Conservation (phyloP, 768 basidiomycete genomes). For the Naganishia friedmannii region DNA sequence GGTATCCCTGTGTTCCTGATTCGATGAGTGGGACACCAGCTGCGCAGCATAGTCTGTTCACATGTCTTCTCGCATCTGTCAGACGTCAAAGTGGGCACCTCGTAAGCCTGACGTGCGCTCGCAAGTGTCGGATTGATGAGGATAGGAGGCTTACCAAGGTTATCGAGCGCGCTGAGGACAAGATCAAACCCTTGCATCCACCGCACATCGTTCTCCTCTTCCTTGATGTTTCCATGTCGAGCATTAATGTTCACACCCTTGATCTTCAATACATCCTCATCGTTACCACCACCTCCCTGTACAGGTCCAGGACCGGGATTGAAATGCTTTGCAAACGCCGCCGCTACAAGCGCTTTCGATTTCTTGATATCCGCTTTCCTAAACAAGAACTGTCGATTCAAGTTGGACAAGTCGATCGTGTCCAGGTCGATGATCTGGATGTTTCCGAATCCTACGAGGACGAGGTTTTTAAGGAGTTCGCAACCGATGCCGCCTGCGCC, state of each 20-base stretch:
- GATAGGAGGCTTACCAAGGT: constrained; percentile 66
- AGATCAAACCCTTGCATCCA: constrained; percentile 91
- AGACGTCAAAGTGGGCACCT: background rate
- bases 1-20: constrained; percentile 92
- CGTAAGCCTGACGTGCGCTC: no score
- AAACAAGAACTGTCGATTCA: constrained; percentile 96
- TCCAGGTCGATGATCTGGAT: constrained; percentile 93
- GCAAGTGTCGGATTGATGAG: background rate
- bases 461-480: constrained; percentile 92
- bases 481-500: constrained; percentile 98
- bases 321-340: constrained; percentile 50
- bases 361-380: constrained; percentile 95
- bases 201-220: constrained; percentile 76
- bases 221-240: constrained; percentile 93
- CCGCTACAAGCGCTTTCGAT: constrained; percentile 79
- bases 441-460: constrained; percentile 84
- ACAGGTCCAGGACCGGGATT: constrained; percentile 40
- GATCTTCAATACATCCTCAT: constrained; percentile 62
- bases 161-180: constrained; percentile 92
- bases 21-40: constrained; percentile 86
- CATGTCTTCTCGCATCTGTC: constrained; percentile 85
- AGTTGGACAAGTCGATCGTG: constrained; percentile 95
- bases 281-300: constrained; percentile 70
- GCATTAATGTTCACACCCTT: constrained; percentile 83
- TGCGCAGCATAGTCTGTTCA: constrained; percentile 97